These are phyloP conservation scores for Amanita polypyramis DNA, from an alignment of 768 basidiomycete genomes.

Conservation along the genomic window DNA sequence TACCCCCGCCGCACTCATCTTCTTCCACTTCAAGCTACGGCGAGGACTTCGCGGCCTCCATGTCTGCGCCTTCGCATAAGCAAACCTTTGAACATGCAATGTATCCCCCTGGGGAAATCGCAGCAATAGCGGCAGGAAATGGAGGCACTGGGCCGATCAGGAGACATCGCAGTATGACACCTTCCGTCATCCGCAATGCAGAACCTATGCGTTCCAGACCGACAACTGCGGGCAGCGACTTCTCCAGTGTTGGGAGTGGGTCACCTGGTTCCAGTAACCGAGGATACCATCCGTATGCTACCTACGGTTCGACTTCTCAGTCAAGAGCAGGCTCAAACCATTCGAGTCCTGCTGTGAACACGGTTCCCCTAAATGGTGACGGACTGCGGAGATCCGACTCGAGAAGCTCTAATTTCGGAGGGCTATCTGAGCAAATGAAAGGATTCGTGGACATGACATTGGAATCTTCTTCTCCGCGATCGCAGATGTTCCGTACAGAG, in stretches of 20 bases:
- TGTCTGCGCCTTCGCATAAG: slow-evolving; percentile 65
- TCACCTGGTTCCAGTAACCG: slow-evolving; percentile 28
- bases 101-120: slow-evolving; percentile 31
- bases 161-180: slow-evolving; percentile 71
- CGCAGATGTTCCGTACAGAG: slow-evolving; percentile 29
- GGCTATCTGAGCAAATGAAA: slow-evolving; percentile 34
- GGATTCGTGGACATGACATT: slow-evolving; percentile 29
- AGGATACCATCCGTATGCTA: slow-evolving; percentile 49
- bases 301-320: slow-evolving; percentile 25
- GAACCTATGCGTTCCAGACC: slow-evolving; percentile 37
- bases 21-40: slow-evolving; percentile 21
- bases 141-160: slow-evolving; percentile 48
- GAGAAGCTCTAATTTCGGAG: slow-evolving; percentile 28
- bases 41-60: slow-evolving; percentile 35
- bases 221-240: slow-evolving; percentile 31
- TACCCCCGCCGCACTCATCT: slow-evolving; percentile 16
- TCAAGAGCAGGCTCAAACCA: slow-evolving; percentile 28
- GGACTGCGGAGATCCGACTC: slow-evolving; percentile 26
- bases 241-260: slow-evolving; percentile 20
- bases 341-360: slow-evolving; percentile 34
- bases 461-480: slow-evolving; percentile 15
- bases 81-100: slow-evolving; percentile 49
- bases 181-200: slow-evolving; percentile 43
- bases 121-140: slow-evolving; percentile 13
- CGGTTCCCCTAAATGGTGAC: slow-evolving; percentile 26